phyloP scores from a whole-genome alignment of 306 rosid species.

The Prinsepia uniflora region DNA sequence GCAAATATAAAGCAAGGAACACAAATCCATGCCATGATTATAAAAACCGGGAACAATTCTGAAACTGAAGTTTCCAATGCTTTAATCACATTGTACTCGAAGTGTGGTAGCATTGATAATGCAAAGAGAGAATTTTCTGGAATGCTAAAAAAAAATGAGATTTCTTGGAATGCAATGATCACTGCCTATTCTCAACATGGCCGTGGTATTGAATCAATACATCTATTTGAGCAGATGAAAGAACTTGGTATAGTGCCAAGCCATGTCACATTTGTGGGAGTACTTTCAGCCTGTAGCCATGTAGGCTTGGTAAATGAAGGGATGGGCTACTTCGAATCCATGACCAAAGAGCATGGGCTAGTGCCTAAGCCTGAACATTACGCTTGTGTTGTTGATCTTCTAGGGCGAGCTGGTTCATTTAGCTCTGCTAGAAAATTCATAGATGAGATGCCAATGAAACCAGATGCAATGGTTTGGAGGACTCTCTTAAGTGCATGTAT shows the following conservation, averaged over 20 bases:
- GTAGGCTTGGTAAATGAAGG: conserved; percentile 80
- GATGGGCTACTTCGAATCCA: conserved; percentile 62
- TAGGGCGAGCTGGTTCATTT: conserved; percentile 72
- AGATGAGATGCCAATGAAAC: conserved; percentile 71
- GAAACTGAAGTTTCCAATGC: conserved; percentile 83
- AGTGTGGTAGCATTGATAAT: conserved; percentile 69
- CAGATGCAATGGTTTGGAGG: conserved; percentile 86
- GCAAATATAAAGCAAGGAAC: conserved; percentile 60
- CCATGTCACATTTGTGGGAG: conserved; percentile 80
- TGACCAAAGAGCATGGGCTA: conserved; percentile 60
- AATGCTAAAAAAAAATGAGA: conserved; percentile 60
- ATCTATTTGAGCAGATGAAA: conserved; percentile 72
- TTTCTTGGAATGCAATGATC: conserved; percentile 91
- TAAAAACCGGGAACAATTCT: conserved; percentile 60
- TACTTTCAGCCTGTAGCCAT: conserved; percentile 87
- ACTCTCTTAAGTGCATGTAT: conserved; percentile 80
- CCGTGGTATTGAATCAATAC: conserved; percentile 55
- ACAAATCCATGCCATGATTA: conserved; percentile 71
- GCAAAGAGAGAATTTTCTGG: conserved; percentile 66
- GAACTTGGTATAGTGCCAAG: conserved; percentile 49
- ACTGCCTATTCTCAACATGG: conserved; percentile 91
- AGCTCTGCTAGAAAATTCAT: conserved; percentile 53
- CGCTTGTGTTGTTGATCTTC: conserved; percentile 81
- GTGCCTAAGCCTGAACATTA: conserved; percentile 80
- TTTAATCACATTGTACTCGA: conserved; percentile 71